Base-by-base conservation (phyloP, 495 filamentous ascomycete genomes). In the Annulohypoxylon moriforme region DNA sequence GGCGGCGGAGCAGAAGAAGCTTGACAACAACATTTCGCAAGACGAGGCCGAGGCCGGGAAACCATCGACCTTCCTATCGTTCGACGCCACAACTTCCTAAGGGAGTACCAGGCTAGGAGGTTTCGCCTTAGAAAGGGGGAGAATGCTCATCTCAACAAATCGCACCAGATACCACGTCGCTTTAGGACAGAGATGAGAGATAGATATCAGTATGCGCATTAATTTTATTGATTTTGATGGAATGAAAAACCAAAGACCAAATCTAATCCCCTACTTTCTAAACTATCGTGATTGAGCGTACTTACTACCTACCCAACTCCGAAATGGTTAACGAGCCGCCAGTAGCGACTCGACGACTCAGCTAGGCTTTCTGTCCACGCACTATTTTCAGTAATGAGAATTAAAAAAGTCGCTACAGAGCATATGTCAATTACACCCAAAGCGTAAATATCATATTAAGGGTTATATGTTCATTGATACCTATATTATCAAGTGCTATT, bases 11-110 rank as follows among this genome's bases (percentile, higher is more conserved):
- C 62, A 75, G 50, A 80, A 73, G 56, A 86, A 86, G 78, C 75
- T 86, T 18, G 52, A 83, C 36, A 85, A 81, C 57, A 85, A 85
- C 64, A 81, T 86, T 53, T 64, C 71, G 16, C 71, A 81, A 34
- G 81, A 83, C 47, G 75, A 78, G 67, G 77, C 76, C 34, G 79
- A 76, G 42, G 79, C 79, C 6, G 81, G 81, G 29, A 71, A 77
- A 0, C 27, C 59, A 0, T 78, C 76, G 1, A 76, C 74, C 33
- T 62, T 61, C 67, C 34, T 78, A 42, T 69, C 66, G 0, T 76
- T 78, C 38, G 57, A 75, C 50, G 76, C 76, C n/a, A 67, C 57
- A 14, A 78, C 76, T 40, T 14, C 42, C 11, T 78, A 71, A 69
- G n/a, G 4, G 40, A 20, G 4, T 44, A 36, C 1, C 33, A 36